Conservation (phyloP, 177 flowering plant species). For the Vitis hybrid region DNA sequence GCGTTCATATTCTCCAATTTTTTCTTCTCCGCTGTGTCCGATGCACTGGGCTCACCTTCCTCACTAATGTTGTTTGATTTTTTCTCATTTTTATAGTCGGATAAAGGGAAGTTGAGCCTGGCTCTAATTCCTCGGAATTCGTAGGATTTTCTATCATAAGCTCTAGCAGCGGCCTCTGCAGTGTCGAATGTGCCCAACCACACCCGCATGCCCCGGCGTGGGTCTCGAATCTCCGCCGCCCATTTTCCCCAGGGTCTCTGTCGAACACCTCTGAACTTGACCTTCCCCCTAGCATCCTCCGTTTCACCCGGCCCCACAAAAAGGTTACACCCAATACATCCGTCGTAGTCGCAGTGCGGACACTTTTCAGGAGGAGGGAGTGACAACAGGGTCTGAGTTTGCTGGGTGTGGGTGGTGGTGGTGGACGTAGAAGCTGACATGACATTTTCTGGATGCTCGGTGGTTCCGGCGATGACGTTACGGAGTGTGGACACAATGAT, state of each 20-base stretch:
- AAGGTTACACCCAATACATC: too few relatives aligned
- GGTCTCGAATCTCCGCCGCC: conserved; percentile 48
- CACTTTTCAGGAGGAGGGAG: too few relatives aligned
- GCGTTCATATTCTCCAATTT: neutral
- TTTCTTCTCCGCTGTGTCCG: neutral
- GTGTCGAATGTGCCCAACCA: conserved; percentile 48
- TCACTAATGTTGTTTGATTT: too few relatives aligned
- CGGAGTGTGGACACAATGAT: too few relatives aligned
- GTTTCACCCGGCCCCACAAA: too few relatives aligned
- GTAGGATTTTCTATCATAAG: conserved; percentile 46
- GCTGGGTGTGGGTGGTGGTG: too few relatives aligned
- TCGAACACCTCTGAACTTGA: conserved; percentile 43
- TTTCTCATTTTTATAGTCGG: conserved; percentile 11
- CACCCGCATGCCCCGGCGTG: conserved; percentile 27
- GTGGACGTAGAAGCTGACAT: too few relatives aligned
- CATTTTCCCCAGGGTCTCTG: conserved; percentile 46
- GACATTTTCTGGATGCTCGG: too few relatives aligned
- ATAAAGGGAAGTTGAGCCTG: conserved; percentile 41
- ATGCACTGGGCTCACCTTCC: too few relatives aligned
- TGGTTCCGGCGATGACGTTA: too few relatives aligned
- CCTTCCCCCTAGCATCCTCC: conserved; percentile 7
- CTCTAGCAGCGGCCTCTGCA: conserved; percentile 43
- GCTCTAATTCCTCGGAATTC: conserved; percentile 44
- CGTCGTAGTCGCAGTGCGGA: too few relatives aligned
- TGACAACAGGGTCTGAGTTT: too few relatives aligned